Evolutionary conservation across 2,329 filamentous ascomycete genomes (phyloP), one percentile per base, ranked within the genome.

Genomic region (Dendrostoma leiphaemia): DNA sequence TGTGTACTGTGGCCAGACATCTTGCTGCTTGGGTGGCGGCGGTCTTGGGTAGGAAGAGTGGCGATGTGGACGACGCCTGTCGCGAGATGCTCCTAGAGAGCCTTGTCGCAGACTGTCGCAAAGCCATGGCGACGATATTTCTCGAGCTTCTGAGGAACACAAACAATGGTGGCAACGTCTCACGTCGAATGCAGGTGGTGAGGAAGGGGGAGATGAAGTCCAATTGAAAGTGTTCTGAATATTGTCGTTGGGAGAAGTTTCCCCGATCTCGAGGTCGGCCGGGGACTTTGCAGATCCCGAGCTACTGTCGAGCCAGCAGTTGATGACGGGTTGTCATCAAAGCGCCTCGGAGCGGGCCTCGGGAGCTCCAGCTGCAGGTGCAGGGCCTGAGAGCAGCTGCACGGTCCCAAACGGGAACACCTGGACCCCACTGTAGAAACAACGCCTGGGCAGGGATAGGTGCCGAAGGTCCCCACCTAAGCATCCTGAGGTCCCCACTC

Each of bases 1-100:
- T 84, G 24, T 59, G 57, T 17, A 80, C 76, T 13, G 84, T 88
- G 28, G 86, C 87, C 62, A 81, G 72, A 43, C 68, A 69, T 62
- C 78, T 71, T 52, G 62, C 76, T 72, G 72, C 69, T 60, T 71
- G 68, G 65, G 67, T 61, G 65, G 62, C 50, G 65, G 63, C 50
- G 65, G 63, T 54, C 62, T 65, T 53, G 64, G 65, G 50, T 62
- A 64, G 58, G 64, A 60, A 54, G 37, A 54, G 62, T 34, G 54
- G 43, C 53, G 60, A 59, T 31, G 48, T 31, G 50, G 31, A 29
- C 57, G 48, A 32, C 58, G 37, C 59, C 58, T 53, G 56, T 53
- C 46, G 64, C 61, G 46, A 60, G 55, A 69, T 59, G 49, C 59
- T 60, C 62, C 60, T 65, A 51, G 71, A 69, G 54, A 76, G 68